Evolutionary conservation across 2,329 filamentous ascomycete genomes (phyloP), one percentile per base, ranked within the genome.

Genomic region (Pseudocercospora cruenta): DNA sequence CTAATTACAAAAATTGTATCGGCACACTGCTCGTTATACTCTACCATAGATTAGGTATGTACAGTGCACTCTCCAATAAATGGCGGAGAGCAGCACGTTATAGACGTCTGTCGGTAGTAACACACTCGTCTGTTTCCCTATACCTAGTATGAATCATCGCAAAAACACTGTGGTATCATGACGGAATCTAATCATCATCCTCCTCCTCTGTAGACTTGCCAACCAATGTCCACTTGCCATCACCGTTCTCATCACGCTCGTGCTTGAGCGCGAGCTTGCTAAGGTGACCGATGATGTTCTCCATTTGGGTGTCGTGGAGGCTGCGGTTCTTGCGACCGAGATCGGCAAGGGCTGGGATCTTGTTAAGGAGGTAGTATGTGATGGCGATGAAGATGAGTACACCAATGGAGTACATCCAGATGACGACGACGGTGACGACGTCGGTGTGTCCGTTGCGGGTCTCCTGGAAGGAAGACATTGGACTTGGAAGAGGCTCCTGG

Each of bases 371-470:
- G 78, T 82, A 86, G 82, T 90, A 90, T 68, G 88, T 85, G 72
- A 90, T 87, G 73, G 87, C 87, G 71, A 88, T 86, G 79, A 90
- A 83, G 73, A 90, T 86, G 67, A 85, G 86, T 66, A 90, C 86
- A 76, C 86, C 87, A 67, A 90, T 87, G n/a, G 86, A 88, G 82
- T 88, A 90, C 54, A 81, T 81, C 87, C 88, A 90, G 74, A 90
- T 80, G 69, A 89, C 81, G 63, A 91, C 86, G 28, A 89, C 85
- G 60, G 88, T 90, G 74, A 89, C 86, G 70, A 90, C 84, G 77
- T 88, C 86, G 68, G 83, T 83, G 77, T 85, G 83, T 70, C 85
- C 84, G 70, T 77, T 74, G 57, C 63, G 58, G 62, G 71, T 73
- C 72, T 78, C 73, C 67, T 73, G 70, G 68, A 69, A 72, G 63